Conservation (phyloP, 805 yeast genomes). For the Priceomyces medius region DNA sequence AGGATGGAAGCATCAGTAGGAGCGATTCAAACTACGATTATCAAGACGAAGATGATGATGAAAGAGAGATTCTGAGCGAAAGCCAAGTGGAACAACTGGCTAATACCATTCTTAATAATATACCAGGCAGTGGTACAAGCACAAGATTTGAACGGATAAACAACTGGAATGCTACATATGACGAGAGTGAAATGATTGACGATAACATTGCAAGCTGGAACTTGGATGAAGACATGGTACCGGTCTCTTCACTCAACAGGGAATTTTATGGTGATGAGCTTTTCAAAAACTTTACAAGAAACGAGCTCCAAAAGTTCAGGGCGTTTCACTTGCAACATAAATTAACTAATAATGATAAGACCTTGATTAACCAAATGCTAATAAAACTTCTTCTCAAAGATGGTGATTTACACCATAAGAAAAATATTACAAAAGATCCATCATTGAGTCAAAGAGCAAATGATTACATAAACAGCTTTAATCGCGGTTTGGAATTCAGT, state of each 20-base stretch:
- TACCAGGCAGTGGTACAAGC: conserved; percentile 1
- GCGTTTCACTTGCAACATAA: conserved; percentile 15
- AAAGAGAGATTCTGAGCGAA: conserved; percentile 8
- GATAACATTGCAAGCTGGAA: conserved; percentile 41
- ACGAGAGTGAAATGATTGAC: conserved; percentile 21
- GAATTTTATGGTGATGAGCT: conserved; percentile 34
- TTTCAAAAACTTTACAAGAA: conserved; percentile 20
- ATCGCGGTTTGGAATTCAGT: conserved; percentile 5
- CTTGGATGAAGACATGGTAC: conserved; percentile 23
- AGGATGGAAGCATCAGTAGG: not conserved
- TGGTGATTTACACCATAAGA: conserved; percentile 3
- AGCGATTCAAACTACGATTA: conserved; percentile 6
- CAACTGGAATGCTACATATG: conserved; percentile 8
- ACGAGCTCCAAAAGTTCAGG: conserved; percentile 25
- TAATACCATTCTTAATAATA: conserved; percentile 4
- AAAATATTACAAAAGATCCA: not conserved
- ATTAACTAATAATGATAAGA: conserved; percentile 4
- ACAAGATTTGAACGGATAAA: conserved; percentile 4
- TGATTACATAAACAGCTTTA: conserved; percentile 6
- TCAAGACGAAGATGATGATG: conserved; percentile 6
- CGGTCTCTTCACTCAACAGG: conserved; percentile 3
- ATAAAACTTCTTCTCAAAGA: conserved; percentile 9
- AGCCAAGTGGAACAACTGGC: not conserved
- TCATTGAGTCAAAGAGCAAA: conserved; percentile 1
- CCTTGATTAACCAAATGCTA: conserved; percentile 13